phyloP scores from a whole-genome alignment of 805 yeast species.

The Osmozyma mogii region DNA sequence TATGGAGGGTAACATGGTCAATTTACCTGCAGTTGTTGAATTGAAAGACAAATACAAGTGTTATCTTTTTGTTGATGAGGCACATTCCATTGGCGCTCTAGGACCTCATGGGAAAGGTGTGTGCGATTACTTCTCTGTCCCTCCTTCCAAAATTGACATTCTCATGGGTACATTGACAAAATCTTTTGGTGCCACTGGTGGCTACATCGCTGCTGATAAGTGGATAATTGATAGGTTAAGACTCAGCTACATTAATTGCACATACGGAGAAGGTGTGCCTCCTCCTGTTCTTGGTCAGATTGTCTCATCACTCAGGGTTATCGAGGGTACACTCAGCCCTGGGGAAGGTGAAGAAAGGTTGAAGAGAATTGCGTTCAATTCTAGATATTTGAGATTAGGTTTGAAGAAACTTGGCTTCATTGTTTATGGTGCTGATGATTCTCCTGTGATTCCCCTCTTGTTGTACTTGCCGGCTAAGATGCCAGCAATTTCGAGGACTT shows the following conservation, averaged over 20 bases:
- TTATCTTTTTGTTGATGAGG: constrained; percentile 90
- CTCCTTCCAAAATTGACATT: constrained; percentile 71
- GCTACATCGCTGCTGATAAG: constrained; percentile 79
- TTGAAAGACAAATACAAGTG: constrained; percentile 80
- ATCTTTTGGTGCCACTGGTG: constrained; percentile 98
- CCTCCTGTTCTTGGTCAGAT: constrained; percentile 91
- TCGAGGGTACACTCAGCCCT: constrained; percentile 75
- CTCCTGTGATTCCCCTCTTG: constrained; percentile 89
- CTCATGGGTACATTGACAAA: constrained; percentile 97
- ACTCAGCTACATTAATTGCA: constrained; percentile 61
- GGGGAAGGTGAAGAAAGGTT: constrained; percentile 91
- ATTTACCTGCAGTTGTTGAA: constrained; percentile 67
- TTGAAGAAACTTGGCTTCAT: constrained; percentile 88
- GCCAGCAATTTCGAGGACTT: constrained; percentile 83
- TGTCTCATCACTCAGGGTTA: constrained; percentile 66
- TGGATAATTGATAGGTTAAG: constrained; percentile 66
- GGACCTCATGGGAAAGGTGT: constrained; percentile 94
- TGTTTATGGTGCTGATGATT: constrained; percentile 90
- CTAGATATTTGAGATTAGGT: constrained; percentile 87
- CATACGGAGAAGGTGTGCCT: constrained; percentile 79
- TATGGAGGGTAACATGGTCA: constrained; percentile 87
- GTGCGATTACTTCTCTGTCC: constrained; percentile 83
- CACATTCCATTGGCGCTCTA: constrained; percentile 98
- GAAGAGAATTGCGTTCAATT: constrained; percentile 90
- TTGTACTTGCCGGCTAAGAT: constrained; percentile 87